phyloP scores from a whole-genome alignment of 148 eudicot species.

The Dianthus caryophyllus region DNA sequence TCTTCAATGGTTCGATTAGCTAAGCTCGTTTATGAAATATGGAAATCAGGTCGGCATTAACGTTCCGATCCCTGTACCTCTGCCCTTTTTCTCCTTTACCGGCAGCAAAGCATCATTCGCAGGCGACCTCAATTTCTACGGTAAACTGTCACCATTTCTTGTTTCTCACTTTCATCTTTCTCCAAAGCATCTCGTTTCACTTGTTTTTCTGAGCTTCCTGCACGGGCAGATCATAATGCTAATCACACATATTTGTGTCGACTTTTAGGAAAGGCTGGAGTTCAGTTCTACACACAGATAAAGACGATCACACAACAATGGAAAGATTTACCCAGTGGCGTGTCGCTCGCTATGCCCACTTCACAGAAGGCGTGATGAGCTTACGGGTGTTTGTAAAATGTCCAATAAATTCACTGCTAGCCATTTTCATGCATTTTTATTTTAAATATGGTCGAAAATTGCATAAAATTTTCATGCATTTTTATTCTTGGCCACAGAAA shows the following conservation, averaged over 20 bases:
- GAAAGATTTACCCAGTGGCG: conserved; percentile 84
- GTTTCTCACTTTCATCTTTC: not conserved
- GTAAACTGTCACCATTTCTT: conserved; percentile 32
- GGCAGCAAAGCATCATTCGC: conserved; percentile 98
- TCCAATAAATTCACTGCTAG: not conserved
- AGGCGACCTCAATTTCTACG: conserved; percentile 97
- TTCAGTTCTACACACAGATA: conserved; percentile 79
- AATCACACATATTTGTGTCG: not conserved
- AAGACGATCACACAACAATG: conserved; percentile 97
- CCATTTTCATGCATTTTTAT: not conserved
- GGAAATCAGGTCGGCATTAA: conserved; percentile 84
- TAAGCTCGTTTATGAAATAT: not conserved
- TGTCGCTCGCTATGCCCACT: conserved; percentile 96
- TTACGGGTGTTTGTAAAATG: conserved; percentile 1
- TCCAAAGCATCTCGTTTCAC: not conserved
- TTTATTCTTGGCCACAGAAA: no score
- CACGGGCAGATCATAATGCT: not conserved
- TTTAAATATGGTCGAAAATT: not conserved
- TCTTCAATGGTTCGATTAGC: not conserved
- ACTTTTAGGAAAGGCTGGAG: conserved; percentile 87
- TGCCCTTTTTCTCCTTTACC: conserved; percentile 93
- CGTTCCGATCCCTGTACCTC: conserved; percentile 95
- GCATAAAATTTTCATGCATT: no score
- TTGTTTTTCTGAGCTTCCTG: not conserved
- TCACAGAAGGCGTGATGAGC: conserved; percentile 56